These are phyloP conservation scores for Massarina eburnea DNA, from an alignment of 2,329 filamentous ascomycete genomes.

Conservation along the genomic window DNA sequence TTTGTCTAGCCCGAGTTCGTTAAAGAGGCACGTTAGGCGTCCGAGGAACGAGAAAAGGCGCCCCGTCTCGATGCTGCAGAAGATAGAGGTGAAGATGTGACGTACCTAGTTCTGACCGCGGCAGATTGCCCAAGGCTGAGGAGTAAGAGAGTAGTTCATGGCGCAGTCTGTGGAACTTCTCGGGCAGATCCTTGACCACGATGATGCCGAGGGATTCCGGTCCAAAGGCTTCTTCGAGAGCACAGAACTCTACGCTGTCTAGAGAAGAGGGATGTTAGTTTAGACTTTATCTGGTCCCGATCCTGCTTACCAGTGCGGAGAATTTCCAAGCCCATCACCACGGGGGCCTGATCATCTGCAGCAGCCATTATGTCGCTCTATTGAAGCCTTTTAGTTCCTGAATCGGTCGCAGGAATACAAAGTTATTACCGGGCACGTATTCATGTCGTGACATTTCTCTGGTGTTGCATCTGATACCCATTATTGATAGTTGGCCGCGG, in stretches of 20 bases:
- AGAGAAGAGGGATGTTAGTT: slow-evolving; percentile 1
- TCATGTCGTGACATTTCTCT: no score
- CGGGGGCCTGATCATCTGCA: slow-evolving; percentile 27
- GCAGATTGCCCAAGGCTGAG: slow-evolving; percentile 83
- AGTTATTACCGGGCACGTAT: no score
- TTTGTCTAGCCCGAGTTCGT: slow-evolving; percentile 35
- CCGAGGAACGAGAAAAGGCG: not conserved
- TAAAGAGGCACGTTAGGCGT: slow-evolving; percentile 4
- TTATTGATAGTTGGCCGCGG: no score
- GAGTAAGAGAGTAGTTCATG: slow-evolving; percentile 78
- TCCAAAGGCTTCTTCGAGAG: slow-evolving; percentile 80
- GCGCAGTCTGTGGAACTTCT: slow-evolving; percentile 70
- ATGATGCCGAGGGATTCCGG: slow-evolving; percentile 89
- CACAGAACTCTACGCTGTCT: slow-evolving; percentile 69
- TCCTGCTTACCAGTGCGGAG: slow-evolving; percentile 48
- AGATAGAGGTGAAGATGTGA: slow-evolving; percentile 4
- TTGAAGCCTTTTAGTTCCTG: no score
- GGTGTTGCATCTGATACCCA: no score
- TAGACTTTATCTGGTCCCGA: not conserved
- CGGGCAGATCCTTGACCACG: slow-evolving; percentile 82
- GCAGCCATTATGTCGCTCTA: slow-evolving; percentile 7
- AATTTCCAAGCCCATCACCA: slow-evolving; percentile 41
- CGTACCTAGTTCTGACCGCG: slow-evolving; percentile 69
- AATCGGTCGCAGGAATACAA: no score
- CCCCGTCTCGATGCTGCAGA: not conserved